Evolutionary conservation across 2,329 filamentous ascomycete species (phyloP).

Genomic region (Pyricularia sp.): DNA sequence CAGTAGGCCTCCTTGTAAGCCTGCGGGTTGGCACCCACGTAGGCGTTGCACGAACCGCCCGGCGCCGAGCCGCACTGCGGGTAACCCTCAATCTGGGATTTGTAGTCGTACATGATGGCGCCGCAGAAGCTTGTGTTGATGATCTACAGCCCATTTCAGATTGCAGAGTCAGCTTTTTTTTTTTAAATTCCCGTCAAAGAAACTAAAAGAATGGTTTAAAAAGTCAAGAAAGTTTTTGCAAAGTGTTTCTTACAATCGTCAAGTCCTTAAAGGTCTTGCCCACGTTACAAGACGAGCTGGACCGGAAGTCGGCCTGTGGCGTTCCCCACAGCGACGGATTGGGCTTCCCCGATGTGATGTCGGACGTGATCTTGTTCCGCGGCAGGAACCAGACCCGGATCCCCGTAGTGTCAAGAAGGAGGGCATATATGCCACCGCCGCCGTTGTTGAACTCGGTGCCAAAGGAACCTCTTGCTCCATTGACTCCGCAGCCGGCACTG

Average conservation of each 20-base stretch:
- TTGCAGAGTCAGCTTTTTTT: neutral
- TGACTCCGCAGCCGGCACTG: conserved; percentile 12
- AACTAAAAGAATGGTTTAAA: neutral
- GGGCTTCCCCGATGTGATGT: conserved; percentile 24
- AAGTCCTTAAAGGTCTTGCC: conserved; percentile 38
- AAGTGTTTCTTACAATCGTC: conserved; percentile 30
- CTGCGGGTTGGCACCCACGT: conserved; percentile 41
- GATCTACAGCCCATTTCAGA: conserved; percentile 2
- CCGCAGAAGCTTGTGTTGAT: conserved; percentile 19
- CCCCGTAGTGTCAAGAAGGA: conserved; percentile 23
- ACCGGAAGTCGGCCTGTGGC: conserved; percentile 23
- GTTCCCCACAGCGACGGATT: conserved; percentile 26
- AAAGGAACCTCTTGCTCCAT: conserved; percentile 15
- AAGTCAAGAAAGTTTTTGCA: no score
- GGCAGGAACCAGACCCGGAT: conserved; percentile 35
- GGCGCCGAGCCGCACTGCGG: conserved; percentile 8
- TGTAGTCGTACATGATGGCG: conserved; percentile 41
- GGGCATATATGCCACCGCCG: conserved; percentile 28
- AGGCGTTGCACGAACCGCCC: conserved; percentile 31
- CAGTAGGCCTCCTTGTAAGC: conserved; percentile 47
- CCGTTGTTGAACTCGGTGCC: conserved; percentile 36
- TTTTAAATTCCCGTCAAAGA: neutral
- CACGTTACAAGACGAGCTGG: conserved; percentile 36
- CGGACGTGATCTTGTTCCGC: conserved; percentile 22
- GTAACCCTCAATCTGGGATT: conserved; percentile 9